These are phyloP conservation scores for Krasilnikovozyma curviuscula DNA, from an alignment of 768 basidiomycete genomes.

Conservation along the genomic window DNA sequence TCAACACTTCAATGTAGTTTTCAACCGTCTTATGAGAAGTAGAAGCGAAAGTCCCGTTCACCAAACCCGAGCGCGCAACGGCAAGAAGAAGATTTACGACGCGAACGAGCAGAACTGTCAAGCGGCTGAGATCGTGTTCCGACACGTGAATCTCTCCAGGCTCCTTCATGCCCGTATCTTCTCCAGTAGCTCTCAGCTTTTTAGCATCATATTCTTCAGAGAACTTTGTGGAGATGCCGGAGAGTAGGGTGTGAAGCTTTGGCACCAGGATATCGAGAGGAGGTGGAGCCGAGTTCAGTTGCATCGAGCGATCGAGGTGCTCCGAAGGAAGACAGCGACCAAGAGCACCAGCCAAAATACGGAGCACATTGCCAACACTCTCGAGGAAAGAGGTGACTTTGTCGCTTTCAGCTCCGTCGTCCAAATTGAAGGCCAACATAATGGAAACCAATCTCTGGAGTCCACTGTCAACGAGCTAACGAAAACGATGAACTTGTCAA, in stretches of 20 bases:
- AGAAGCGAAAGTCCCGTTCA: not conserved
- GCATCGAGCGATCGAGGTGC: not conserved
- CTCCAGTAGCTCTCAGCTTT: not conserved
- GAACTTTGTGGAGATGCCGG: not conserved
- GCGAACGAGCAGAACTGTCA: slow-evolving; percentile 1
- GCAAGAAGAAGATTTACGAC: slow-evolving; percentile 1
- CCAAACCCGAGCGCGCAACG: not conserved
- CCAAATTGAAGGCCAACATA: not conserved
- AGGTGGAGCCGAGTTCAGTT: not conserved
- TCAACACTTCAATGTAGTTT: not conserved
- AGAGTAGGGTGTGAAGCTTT: not conserved
- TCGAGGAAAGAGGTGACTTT: not conserved
- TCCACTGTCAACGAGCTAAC: no score
- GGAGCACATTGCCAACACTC: not conserved
- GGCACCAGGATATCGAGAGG: not conserved
- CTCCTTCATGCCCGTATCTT: not conserved
- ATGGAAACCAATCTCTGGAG: no score
- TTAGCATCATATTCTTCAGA: no score
- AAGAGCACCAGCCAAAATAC: not conserved
- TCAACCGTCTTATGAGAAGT: not conserved
- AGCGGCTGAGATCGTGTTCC: not conserved
- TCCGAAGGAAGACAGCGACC: no score
- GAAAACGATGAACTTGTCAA: not conserved
- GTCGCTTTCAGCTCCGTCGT: not conserved
- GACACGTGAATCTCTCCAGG: not conserved